Conservation (phyloP, 768 basidiomycete species). For the Mycena floridula region DNA sequence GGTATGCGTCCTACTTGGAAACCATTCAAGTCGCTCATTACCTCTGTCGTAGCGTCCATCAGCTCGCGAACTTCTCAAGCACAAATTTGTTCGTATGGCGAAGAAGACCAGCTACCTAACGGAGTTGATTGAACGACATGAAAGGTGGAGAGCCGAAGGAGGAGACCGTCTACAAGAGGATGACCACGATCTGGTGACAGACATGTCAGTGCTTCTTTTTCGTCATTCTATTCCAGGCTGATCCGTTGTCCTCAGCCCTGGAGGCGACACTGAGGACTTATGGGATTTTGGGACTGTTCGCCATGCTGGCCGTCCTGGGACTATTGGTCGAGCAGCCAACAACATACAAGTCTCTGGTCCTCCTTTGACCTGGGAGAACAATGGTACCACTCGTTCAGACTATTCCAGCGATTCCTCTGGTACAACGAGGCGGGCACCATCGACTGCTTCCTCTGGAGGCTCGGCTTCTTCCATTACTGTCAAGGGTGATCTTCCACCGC, state of each 20-base stretch:
- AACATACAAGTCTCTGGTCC: slow-evolving; percentile 58
- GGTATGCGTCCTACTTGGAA: slow-evolving; percentile 38
- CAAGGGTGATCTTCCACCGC: slow-evolving; percentile 59
- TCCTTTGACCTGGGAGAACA: slow-evolving; percentile 77
- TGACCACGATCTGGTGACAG: slow-evolving; percentile 52
- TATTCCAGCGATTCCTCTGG: slow-evolving; percentile 25
- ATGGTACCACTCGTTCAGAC: slow-evolving; percentile 44
- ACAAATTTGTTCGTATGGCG: slow-evolving; percentile 93
- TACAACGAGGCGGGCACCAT: slow-evolving; percentile 21
- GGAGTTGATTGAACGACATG: slow-evolving; percentile 91
- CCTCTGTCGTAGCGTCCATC: slow-evolving; percentile 66
- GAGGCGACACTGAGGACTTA: slow-evolving; percentile 70
- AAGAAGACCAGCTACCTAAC: slow-evolving; percentile 93
- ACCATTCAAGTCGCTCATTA: slow-evolving; percentile 9
- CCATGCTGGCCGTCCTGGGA: slow-evolving; percentile 52
- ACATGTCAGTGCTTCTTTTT: slow-evolving; percentile 45
- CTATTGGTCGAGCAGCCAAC: slow-evolving; percentile 66
- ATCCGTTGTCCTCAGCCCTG: too few relatives aligned
- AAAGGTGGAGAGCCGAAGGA: slow-evolving; percentile 89
- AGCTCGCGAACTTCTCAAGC: slow-evolving; percentile 92
- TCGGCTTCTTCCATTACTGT: slow-evolving; percentile 39
- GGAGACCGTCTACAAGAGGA: slow-evolving; percentile 73
- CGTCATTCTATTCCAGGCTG: slow-evolving; percentile 30
- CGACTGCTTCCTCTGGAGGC: slow-evolving; percentile 2
- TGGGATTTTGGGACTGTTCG: slow-evolving; percentile 99